Evolutionary conservation across 768 basidiomycete genomes (phyloP), one percentile per base, ranked within the genome.

Genomic region (Pleurotus citrinopileatus): DNA sequence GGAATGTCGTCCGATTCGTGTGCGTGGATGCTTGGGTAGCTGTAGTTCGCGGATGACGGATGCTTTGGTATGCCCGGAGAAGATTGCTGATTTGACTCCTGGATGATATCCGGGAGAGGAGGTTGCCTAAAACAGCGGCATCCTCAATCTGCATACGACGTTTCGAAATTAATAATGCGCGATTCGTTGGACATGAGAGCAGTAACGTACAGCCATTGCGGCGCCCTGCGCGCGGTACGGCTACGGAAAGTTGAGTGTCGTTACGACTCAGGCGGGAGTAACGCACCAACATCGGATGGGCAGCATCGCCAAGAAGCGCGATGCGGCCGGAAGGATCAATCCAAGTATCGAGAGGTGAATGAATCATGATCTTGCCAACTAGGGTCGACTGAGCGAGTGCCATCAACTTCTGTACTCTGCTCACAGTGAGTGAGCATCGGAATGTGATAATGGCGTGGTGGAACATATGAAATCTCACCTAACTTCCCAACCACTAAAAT

Each of bases 191-290:
- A 45, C 53, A 52, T 22, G 34, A 8, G 48, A 15, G 8, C 29
- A 17, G 36, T 26, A 5, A 54, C 69, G 46, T 60, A 81, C 73
- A 23, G 80, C 80, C 70, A 81, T 80, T 9, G 80, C 78, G 29
- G 79, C 73, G 4, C 80, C 81, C 62, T 82, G 81, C 0, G 79
- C 81, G 12, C 75, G 70, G 57, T 81, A 80, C 2, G 81, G 81
- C 76, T 82, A 40, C 4, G 34, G 6, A 17, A 20, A 20, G 42
- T 9, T 2, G 7, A 40, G 7, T 40, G 19, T 25, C 19, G 17
- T 22, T 28, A 37, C 19, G 48, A 34, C 10, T 19, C 32, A 15
- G 20, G 4, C 8, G 3, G 42, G 25, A 28, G 4, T 4, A 6
- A 73, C 78, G 57, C 52, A 81, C 81, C 32, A 80, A 66, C 76